These are phyloP conservation scores for Lasiosphaeria ovina DNA, from an alignment of 495 filamentous ascomycete genomes.

Conservation along the genomic window DNA sequence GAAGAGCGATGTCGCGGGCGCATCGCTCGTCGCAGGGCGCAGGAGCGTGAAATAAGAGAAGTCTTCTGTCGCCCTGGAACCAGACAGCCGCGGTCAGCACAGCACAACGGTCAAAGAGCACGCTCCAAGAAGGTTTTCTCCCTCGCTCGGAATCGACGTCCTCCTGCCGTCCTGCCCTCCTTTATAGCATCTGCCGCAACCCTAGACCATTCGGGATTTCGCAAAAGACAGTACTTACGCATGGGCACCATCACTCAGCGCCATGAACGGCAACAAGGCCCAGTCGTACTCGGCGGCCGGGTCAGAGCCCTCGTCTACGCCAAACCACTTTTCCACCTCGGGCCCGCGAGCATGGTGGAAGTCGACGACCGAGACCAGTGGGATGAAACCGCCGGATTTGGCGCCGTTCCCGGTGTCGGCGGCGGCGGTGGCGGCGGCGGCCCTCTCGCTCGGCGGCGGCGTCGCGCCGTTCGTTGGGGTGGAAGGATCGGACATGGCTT, in stretches of 20 bases:
- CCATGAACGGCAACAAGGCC: conserved; percentile 93
- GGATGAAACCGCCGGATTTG: conserved; percentile 40
- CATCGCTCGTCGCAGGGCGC: conserved; percentile 55
- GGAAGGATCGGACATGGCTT: conserved; percentile 26
- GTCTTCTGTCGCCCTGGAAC: conserved; percentile 76
- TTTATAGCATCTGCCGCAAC: background rate
- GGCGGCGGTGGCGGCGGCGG: background rate
- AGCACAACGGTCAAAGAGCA: background rate
- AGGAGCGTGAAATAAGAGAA: conserved; percentile 98
- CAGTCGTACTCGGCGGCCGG: conserved; percentile 87
- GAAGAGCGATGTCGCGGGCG: conserved; percentile 81
- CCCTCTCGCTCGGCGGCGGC: conserved; percentile 5
- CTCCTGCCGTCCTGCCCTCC: too few relatives aligned
- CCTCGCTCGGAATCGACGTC: background rate
- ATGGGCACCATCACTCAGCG: conserved; percentile 93
- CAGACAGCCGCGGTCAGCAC: conserved; percentile 8
- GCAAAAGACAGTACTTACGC: conserved; percentile 57
- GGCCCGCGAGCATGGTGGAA: conserved; percentile 97
- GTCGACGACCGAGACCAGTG: conserved; percentile 85
- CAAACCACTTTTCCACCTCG: conserved; percentile 91
- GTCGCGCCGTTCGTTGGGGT: conserved; percentile 26
- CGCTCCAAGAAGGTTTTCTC: background rate
- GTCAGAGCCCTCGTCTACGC: conserved; percentile 70
- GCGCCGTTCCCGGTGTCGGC: conserved; percentile 1
- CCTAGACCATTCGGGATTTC: background rate